These are phyloP conservation scores for Cystofilobasidium ferigula DNA, from an alignment of 768 basidiomycete genomes.

Conservation along the genomic window DNA sequence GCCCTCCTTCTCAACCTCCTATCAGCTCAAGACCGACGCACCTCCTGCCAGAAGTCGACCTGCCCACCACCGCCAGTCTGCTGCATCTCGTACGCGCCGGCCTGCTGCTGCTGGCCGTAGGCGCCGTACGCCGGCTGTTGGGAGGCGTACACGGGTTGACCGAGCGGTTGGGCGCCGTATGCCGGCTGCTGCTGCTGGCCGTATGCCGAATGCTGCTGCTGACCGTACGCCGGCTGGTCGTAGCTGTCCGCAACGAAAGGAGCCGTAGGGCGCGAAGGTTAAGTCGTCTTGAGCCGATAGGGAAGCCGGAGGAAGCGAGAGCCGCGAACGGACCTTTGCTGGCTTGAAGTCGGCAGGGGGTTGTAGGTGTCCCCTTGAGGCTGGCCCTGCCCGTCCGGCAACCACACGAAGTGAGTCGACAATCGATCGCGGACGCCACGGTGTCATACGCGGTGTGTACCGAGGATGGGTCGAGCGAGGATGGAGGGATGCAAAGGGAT, in stretches of 20 bases:
- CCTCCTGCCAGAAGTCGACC: conserved; percentile 25
- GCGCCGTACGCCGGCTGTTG: conserved; percentile 7
- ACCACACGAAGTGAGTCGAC: too few relatives aligned
- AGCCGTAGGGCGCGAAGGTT: background rate
- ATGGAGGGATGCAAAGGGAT: background rate
- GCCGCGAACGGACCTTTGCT: background rate
- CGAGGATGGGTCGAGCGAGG: background rate
- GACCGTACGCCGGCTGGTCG: conserved; percentile 33
- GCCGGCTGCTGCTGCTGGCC: conserved; percentile 19
- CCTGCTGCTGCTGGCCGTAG: conserved; percentile 18
- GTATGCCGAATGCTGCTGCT: conserved; percentile 26
- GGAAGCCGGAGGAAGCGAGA: background rate
- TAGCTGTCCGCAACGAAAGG: background rate
- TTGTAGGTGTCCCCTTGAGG: background rate
- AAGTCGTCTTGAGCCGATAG: background rate
- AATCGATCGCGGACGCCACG: background rate
- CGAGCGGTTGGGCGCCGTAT: conserved; percentile 23
- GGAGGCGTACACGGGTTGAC: background rate
- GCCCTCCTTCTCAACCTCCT: background rate
- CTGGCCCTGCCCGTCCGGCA: background rate
- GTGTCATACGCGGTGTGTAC: background rate
- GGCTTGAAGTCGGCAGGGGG: background rate
- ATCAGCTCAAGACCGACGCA: background rate
- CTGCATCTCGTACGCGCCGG: background rate
- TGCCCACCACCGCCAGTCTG: background rate